Evolutionary conservation across 1,284 basidiomycete species (phyloP), one percentile per base, ranked within the genome.

Genomic region (Ganoderma meredithae): DNA sequence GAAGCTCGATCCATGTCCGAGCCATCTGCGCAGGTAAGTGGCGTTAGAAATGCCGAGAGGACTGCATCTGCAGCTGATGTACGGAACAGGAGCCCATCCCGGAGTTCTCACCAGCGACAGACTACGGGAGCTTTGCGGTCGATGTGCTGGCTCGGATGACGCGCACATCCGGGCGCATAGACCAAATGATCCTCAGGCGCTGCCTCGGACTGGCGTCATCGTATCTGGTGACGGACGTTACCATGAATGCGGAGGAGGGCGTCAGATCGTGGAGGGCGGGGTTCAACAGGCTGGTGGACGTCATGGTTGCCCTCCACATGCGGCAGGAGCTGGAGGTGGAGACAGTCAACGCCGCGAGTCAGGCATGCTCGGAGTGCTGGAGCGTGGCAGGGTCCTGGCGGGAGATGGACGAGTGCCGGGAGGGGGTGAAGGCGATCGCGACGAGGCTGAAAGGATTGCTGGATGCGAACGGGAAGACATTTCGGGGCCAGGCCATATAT

Each of bases 291-390:
- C 83, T 94, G 27, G 86, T 92, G 41, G 92, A 94, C 73, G 81
- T 94, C 58, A 81, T 93, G 71, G 83, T 90, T 60, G 90, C 86
- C 19, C 83, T 94, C 41, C 90, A 94, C 75, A 78, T 80, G 25
- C 83, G 86, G 60, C 82, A 83, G 44, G 88, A 91, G 73, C 84
- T 94, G 60, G 89, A 93, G 73, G 81, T 90, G 25, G 90, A 90
- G 70, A 94, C 93, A 2, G 79, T 94, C 55, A 89, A 88, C 74
- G 86, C 84, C 52, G 91, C 90, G 3, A 90, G 90, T 67, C 88
- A 86, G 73, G 91, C 93, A 8, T 94, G 92, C 76, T 92, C 92
- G 3, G 93, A 94, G 77, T 93, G 92, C 78, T 94, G 93, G 93
- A 88, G 84, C 19, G 86, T 88, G 5, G 86, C 89, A 0, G 87